Percentiles rank a stretch among this genome's conserved stretches.
phyloP scores from a whole-genome alignment of 75 land plant genomes.

The Pinus taeda region DNA sequence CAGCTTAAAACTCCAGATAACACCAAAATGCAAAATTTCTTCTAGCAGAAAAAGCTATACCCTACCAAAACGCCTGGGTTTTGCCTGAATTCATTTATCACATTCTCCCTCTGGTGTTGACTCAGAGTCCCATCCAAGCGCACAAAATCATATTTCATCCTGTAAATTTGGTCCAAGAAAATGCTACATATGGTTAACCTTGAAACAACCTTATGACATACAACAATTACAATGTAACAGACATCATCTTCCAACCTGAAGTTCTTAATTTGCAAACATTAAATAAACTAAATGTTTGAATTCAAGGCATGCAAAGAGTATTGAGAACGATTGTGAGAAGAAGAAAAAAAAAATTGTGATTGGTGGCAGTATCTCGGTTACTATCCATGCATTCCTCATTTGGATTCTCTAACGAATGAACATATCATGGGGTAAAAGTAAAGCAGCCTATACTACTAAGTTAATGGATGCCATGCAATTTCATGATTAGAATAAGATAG shows the following conservation, averaged over 20 bases:
- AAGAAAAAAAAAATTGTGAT: too few relatives aligned
- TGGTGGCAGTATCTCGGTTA: background rate
- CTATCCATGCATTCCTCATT: background rate
- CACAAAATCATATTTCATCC: constrained; percentile 62
- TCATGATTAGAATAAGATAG: background rate
- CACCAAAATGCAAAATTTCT: background rate
- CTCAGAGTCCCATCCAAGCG: constrained; percentile 87
- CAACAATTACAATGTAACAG: background rate
- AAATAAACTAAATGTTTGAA: background rate
- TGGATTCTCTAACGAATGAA: background rate
- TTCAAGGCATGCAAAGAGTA: background rate
- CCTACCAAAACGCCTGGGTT: constrained; percentile 61
- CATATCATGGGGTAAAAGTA: background rate
- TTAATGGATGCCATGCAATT: background rate
- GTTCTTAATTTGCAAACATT: background rate
- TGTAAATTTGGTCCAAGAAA: constrained; percentile 18
- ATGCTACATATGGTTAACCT: background rate
- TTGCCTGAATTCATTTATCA: constrained; percentile 73
- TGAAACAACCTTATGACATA: background rate
- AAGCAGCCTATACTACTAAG: background rate
- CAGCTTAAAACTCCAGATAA: background rate
- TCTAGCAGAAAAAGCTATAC: background rate
- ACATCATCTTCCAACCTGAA: background rate
- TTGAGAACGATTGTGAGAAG: background rate
- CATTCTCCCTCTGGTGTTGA: constrained; percentile 89